Base-by-base conservation (phyloP, 2,329 filamentous ascomycete species). In the Colletotrichum siamense region DNA sequence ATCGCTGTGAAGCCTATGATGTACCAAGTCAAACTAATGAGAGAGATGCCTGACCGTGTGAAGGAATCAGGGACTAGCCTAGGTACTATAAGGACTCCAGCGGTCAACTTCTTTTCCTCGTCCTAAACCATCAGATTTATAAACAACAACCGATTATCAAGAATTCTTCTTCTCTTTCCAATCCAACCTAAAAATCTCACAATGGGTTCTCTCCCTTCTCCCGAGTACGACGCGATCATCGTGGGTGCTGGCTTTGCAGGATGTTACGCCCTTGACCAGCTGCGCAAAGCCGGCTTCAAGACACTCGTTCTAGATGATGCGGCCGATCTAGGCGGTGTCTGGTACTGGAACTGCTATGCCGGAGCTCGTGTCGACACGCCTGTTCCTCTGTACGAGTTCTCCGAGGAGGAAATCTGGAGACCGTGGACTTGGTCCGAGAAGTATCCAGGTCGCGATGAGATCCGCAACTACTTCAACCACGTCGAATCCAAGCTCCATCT, bases 341-440 rank as follows among this genome's bases (percentile, higher is more conserved):
- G 87, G 87, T 82, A 84, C 71, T 87, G 83, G 82, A 87, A 87
- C 75, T 78, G 80, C 3, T 88, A 87, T 63, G 86, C 87, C 1
- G 86, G 86, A 0, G 85, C 85, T 3, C 81, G 85, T 4, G 85
- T 87, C 24, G 86, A 88, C 65, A 82, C 81, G 2, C 79, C 81
- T 52, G 68, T 75, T 12, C 80, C 81, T n/a, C 79, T 81, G 12
- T 86, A 86, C 82, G 81, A 86, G 66, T 82, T 86, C 70, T 81
- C 79, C 2, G 67, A 82, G 15, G 81, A 81, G 0, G 85, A 87
- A 34, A 81, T 87, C 5, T 88, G 82, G 79, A 82, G 85, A n/a
- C 83, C 84, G 39, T 91, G 85, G 84, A 84, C 81, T 18, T 91
- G 87, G 84, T 80, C 81, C 9, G 80, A 85, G 76, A 79, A 81